Evolutionary conservation across 306 rosid species (phyloP).

Genomic region (Quercus alba): DNA sequence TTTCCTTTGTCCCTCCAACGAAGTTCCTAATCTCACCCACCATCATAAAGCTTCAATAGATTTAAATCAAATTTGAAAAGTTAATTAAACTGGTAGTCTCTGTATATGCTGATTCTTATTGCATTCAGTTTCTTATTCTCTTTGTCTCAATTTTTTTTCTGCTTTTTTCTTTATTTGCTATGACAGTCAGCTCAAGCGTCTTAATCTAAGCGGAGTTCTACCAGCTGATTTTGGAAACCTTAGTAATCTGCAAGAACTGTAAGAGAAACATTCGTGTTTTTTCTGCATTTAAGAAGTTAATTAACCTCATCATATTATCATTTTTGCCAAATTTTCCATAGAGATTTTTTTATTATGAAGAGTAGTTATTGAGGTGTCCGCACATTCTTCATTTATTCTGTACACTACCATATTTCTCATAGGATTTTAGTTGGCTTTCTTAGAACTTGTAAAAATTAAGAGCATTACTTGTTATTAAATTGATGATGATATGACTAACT

Average conservation of each 20-base stretch:
- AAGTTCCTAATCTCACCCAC: too few relatives aligned
- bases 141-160: background rate
- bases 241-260: conserved; percentile 45
- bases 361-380: background rate
- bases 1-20: too few relatives aligned
- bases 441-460: background rate
- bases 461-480: background rate
- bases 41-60: background rate
- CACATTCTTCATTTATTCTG: background rate
- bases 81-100: background rate
- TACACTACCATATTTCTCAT: background rate
- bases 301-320: background rate
- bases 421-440: background rate
- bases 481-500: background rate
- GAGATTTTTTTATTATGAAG: background rate
- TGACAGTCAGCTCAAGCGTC: conserved; percentile 49
- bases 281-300: background rate
- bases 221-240: conserved; percentile 67
- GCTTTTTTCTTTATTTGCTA: background rate
- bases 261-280: conserved; percentile 21
- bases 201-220: conserved; percentile 45
- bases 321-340: background rate
- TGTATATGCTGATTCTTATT: background rate
- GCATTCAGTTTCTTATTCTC: background rate
- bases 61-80: background rate